These are phyloP conservation scores for Gossypium davidsonii DNA, from an alignment of 441 rosid species.

Conservation along the genomic window DNA sequence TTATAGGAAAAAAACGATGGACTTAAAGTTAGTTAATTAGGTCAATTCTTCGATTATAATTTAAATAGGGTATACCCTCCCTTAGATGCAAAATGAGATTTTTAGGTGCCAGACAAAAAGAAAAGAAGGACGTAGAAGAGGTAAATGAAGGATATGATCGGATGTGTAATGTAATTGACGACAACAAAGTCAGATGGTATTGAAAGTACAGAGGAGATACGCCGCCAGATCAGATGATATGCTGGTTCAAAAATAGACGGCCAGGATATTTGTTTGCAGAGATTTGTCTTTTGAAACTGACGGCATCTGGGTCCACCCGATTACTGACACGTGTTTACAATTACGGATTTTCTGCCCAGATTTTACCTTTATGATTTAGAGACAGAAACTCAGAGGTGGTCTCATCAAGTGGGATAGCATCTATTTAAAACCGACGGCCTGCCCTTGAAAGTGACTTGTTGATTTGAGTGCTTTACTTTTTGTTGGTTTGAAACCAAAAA, in stretches of 20 bases:
- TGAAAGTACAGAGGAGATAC: background rate
- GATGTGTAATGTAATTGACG: too few relatives aligned
- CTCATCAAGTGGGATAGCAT: constrained; percentile 1
- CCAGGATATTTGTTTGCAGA: background rate
- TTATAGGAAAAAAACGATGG: too few relatives aligned
- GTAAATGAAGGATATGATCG: too few relatives aligned
- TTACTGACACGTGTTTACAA: background rate
- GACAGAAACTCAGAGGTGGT: constrained; percentile 10
- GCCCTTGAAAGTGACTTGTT: background rate
- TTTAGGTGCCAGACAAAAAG: too few relatives aligned
- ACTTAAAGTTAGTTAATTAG: too few relatives aligned
- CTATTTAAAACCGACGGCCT: constrained; percentile 5
- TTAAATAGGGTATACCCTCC: too few relatives aligned
- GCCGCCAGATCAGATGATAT: constrained; percentile 3
- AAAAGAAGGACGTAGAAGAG: too few relatives aligned
- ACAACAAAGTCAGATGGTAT: background rate
- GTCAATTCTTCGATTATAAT: too few relatives aligned
- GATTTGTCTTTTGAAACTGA: background rate
- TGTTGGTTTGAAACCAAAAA: background rate
- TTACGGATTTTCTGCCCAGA: background rate
- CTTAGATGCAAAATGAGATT: too few relatives aligned
- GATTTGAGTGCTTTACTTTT: background rate
- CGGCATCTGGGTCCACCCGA: background rate
- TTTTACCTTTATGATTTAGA: background rate
- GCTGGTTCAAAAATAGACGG: constrained; percentile 10